These are phyloP conservation scores for Epichloe bromicola DNA, from an alignment of 2,329 filamentous ascomycete genomes.

Conservation along the genomic window DNA sequence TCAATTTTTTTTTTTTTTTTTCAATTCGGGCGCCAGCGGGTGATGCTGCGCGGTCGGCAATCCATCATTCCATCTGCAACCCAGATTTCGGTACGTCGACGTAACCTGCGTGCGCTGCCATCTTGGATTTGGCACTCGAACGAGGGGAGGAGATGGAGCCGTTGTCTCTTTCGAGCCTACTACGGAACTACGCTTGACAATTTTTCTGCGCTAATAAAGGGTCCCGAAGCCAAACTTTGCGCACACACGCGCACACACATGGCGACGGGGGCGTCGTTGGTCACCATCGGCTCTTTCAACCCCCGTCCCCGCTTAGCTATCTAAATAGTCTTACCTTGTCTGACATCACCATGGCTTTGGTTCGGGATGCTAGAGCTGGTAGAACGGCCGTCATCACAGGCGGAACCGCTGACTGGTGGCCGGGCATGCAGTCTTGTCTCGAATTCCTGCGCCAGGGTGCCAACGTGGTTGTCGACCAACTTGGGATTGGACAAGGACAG, in stretches of 20 bases:
- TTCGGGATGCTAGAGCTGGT: conserved; percentile 45
- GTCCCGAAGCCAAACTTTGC: no score
- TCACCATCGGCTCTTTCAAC: no score
- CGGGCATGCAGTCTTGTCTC: conserved; percentile 70
- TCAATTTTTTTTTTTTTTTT: neutral
- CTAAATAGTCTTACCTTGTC: neutral
- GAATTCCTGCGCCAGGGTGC: conserved; percentile 68
- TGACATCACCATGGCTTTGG: conserved; percentile 28
- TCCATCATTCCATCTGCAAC: neutral
- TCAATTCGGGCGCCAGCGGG: neutral
- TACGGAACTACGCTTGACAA: no score
- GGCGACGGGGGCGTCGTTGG: no score
- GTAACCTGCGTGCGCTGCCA: neutral
- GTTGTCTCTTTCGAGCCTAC: neutral
- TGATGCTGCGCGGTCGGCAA: neutral
- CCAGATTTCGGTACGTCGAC: neutral
- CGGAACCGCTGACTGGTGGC: conserved; percentile 62
- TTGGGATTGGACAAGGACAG: conserved; percentile 38
- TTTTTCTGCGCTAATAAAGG: no score
- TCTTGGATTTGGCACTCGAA: neutral
- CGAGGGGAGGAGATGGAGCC: neutral
- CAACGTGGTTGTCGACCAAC: conserved; percentile 69
- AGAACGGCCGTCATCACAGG: conserved; percentile 83
- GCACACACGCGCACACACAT: no score
- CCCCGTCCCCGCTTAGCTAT: no score